phyloP scores from a whole-genome alignment of 1,284 basidiomycete species.

The Ceratobasidium papillatum region DNA sequence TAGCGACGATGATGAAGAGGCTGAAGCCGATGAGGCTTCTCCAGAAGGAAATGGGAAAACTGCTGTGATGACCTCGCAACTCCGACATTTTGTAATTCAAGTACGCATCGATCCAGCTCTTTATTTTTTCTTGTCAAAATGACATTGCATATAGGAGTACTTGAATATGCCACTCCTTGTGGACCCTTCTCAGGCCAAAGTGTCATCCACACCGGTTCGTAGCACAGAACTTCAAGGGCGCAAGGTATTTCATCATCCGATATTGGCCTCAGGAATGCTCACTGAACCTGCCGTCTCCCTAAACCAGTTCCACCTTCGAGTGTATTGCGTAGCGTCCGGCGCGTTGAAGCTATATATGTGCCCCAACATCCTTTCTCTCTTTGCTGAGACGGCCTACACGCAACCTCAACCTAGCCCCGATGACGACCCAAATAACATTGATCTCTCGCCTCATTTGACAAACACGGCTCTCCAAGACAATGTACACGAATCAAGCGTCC shows the following conservation, averaged over 20 bases:
- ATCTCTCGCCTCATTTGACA: constrained; percentile 87
- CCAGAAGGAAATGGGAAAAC: constrained; percentile 55
- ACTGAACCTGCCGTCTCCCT: constrained; percentile 38
- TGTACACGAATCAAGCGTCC: constrained; percentile 66
- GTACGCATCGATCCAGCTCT: constrained; percentile 55
- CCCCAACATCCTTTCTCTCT: constrained; percentile 84
- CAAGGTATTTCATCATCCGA: constrained; percentile 63
- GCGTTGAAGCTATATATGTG: constrained; percentile 82
- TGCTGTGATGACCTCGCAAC: constrained; percentile 81
- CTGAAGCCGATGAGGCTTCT: constrained; percentile 46
- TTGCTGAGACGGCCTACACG: constrained; percentile 74
- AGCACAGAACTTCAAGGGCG: constrained; percentile 59
- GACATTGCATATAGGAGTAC: constrained; percentile 72
- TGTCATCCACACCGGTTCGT: constrained; percentile 47
- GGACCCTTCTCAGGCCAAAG: constrained; percentile 63
- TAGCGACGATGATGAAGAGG: constrained; percentile 56
- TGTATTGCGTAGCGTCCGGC: constrained; percentile 90
- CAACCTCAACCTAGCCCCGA: constrained; percentile 52
- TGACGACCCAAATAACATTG: constrained; percentile 52
- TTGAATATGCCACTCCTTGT: constrained; percentile 78
- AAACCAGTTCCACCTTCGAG: constrained; percentile 89
- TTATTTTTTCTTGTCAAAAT: constrained; percentile 38
- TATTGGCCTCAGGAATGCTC: not conserved
- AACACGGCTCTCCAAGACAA: constrained; percentile 90
- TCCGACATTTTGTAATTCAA: constrained; percentile 97